phyloP scores from a whole-genome alignment of 768 basidiomycete species.

The Rhodotorula toruloides region DNA sequence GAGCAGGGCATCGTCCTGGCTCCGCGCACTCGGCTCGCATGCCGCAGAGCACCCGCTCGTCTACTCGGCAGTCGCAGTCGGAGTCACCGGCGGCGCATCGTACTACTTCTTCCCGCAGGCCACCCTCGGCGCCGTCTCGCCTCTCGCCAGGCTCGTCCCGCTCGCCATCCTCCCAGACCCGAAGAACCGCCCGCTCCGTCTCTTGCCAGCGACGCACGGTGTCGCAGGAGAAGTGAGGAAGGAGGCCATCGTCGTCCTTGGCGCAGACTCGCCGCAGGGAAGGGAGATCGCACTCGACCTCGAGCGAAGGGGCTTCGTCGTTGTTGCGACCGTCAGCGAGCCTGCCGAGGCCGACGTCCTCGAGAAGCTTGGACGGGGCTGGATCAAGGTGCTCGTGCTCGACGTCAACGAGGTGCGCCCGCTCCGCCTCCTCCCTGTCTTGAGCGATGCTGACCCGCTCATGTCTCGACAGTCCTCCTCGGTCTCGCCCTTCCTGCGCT shows the following conservation, averaged over 20 bases:
- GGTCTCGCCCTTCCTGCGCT: constrained; percentile 70
- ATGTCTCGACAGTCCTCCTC: constrained; percentile 60
- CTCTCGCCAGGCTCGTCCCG: constrained; percentile 14
- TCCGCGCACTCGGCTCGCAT: not conserved
- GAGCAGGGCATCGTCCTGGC: not conserved
- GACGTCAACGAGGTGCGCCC: constrained; percentile 66
- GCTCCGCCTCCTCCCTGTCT: not conserved
- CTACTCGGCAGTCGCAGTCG: constrained; percentile 12
- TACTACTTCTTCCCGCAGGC: constrained; percentile 16
- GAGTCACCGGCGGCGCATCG: not conserved
- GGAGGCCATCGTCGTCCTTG: constrained; percentile 57
- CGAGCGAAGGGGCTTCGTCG: constrained; percentile 73
- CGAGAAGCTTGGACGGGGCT: constrained; percentile 66
- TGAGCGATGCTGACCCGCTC: not conserved
- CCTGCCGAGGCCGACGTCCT: constrained; percentile 62
- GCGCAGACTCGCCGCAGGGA: constrained; percentile 56
- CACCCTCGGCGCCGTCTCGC: not conserved
- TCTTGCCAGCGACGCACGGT: constrained; percentile 8
- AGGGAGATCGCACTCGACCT: constrained; percentile 59
- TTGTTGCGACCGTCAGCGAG: constrained; percentile 70
- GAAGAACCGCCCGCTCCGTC: constrained; percentile 19
- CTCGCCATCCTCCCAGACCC: constrained; percentile 20
- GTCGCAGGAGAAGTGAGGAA: constrained; percentile 30
- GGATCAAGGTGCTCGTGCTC: constrained; percentile 71
- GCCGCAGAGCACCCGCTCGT: constrained; percentile 2